A percentile compares a stretch with the other conserved stretches of the same genome.
Evolutionary conservation across 805 yeast genomes (phyloP).

Genomic region (Barnettozyma botsteinii): DNA sequence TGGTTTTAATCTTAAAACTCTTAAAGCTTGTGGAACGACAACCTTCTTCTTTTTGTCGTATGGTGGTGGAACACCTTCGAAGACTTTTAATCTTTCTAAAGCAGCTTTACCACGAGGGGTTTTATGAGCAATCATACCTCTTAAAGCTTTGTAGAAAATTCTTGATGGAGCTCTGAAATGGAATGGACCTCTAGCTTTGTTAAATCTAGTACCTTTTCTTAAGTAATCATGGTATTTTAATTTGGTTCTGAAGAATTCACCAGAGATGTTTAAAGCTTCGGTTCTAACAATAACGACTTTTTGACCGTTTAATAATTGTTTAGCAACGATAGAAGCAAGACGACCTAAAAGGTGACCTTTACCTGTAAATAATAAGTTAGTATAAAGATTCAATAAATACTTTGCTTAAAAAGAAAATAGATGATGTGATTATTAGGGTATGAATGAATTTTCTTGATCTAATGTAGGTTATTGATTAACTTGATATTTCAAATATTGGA

Average conservation of each 20-base stretch:
- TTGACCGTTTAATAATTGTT: constrained; percentile 98
- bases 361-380: constrained; percentile 37
- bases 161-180: constrained; percentile 99
- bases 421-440: no score
- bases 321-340: constrained; percentile 97
- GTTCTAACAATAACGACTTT: constrained; percentile 95
- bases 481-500: no score
- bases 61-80: constrained; percentile 99
- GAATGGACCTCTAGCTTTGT: constrained; percentile 99
- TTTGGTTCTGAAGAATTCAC: constrained; percentile 99
- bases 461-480: no score
- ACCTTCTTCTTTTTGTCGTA: constrained; percentile 99
- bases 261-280: constrained; percentile 97
- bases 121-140: constrained; percentile 99
- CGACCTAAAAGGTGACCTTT: constrained; percentile 99
- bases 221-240: constrained; percentile 99
- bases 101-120: constrained; percentile 99
- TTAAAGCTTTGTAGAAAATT: constrained; percentile 98
- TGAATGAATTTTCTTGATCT: no score
- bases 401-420: no score
- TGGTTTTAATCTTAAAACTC: constrained; percentile 98
- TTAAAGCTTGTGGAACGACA: constrained; percentile 99
- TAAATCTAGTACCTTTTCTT: constrained; percentile 98
- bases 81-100: constrained; percentile 97
- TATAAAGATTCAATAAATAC: no score